A percentile compares a stretch with the other conserved stretches of the same genome.
Evolutionary conservation across 108 stramenopile species (phyloP).

Genomic region (Discostella stelligeroides): DNA sequence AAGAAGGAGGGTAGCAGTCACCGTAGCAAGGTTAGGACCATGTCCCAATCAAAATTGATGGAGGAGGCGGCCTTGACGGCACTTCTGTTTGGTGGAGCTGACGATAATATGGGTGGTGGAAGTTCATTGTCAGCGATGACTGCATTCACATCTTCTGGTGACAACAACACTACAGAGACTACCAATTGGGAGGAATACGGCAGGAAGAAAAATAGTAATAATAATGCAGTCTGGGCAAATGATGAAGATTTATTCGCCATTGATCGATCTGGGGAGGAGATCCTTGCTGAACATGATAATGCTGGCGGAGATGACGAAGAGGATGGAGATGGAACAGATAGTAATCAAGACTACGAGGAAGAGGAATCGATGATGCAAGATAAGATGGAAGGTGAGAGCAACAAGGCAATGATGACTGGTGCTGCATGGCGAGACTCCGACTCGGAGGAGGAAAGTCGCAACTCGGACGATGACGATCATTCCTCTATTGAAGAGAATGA

Average conservation of each 20-base stretch:
- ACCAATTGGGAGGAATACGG: slow-evolving; percentile 16
- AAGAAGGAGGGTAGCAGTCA: no score
- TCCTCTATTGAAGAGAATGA: slow-evolving; percentile 20
- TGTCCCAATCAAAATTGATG: slow-evolving; percentile 25
- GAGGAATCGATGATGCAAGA: slow-evolving; percentile 11
- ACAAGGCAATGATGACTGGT: slow-evolving; percentile 27
- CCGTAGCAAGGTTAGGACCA: neutral
- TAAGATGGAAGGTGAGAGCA: slow-evolving; percentile 11
- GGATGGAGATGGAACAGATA: slow-evolving; percentile 27
- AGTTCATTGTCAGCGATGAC: neutral
- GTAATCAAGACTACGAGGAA: slow-evolving; percentile 4
- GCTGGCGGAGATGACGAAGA: slow-evolving; percentile 26
- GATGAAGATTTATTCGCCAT: slow-evolving; percentile 39
- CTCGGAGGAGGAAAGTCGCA: slow-evolving; percentile 6
- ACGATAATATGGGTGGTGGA: slow-evolving; percentile 7
- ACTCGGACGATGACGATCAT: slow-evolving; percentile 11
- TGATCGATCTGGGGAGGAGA: slow-evolving; percentile 39
- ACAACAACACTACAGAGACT: slow-evolving; percentile 2
- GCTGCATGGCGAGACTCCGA: slow-evolving; percentile 43
- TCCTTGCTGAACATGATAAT: slow-evolving; percentile 13
- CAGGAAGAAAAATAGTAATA: no score
- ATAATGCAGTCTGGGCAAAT: neutral
- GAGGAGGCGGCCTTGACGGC: slow-evolving; percentile 32
- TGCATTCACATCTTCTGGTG: neutral
- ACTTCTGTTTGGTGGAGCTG: slow-evolving; percentile 23